Conservation (phyloP, 768 basidiomycete species). For the Boletellus ananas region DNA sequence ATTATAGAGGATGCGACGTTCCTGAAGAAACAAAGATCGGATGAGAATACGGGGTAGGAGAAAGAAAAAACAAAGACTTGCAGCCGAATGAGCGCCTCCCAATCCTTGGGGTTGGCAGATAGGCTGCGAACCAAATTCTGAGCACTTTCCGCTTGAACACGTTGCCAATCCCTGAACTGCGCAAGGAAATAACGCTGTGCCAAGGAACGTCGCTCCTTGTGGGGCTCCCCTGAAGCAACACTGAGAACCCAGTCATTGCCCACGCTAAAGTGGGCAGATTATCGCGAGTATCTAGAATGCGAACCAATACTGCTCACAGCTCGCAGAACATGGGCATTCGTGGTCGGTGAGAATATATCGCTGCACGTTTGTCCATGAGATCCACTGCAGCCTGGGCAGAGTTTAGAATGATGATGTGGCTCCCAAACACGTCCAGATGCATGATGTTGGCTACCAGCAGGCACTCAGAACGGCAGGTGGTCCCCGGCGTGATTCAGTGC, state of each 20-base stretch:
- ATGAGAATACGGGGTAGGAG: not conserved
- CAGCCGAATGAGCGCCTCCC: not conserved
- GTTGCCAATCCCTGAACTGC: slow-evolving; percentile 12
- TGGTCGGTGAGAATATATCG: not conserved
- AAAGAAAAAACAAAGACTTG: not conserved
- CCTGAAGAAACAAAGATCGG: not conserved
- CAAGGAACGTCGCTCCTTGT: slow-evolving; percentile 6
- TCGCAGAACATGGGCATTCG: not conserved
- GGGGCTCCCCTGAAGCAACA: slow-evolving; percentile 5
- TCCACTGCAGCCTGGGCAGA: slow-evolving; percentile 19
- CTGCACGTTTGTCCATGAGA: slow-evolving; percentile 1
- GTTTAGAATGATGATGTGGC: slow-evolving; percentile 31
- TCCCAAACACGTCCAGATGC: not conserved
- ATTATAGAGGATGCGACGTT: not conserved
- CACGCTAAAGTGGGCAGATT: not conserved
- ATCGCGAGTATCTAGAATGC: not conserved
- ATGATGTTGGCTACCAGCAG: not conserved
- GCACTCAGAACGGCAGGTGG: not conserved
- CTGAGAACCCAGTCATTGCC: not conserved
- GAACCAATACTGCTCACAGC: not conserved
- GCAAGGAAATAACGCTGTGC: slow-evolving; percentile 10
- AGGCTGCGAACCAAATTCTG: slow-evolving; percentile 2
- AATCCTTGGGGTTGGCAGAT: not conserved
- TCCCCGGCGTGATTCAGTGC: too few species aligned
- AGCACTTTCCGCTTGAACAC: slow-evolving; percentile 6